Conservation (phyloP, 768 basidiomycete species). For the Scleroderma bovista region DNA sequence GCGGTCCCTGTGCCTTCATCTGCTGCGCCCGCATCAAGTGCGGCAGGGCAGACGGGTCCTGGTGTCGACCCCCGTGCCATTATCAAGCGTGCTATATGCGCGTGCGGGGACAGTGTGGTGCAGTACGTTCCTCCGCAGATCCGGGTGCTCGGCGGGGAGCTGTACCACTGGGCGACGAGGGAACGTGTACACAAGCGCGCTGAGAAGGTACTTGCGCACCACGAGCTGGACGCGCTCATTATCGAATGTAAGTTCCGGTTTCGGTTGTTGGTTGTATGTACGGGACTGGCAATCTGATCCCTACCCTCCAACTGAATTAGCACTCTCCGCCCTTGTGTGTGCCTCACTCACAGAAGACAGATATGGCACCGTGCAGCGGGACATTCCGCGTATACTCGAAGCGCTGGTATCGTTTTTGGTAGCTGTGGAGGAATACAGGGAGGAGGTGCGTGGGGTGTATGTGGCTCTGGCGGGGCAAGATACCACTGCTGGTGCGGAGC, state of each 20-base stretch:
- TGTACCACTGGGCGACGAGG: slow-evolving; percentile 50
- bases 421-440: slow-evolving; percentile 61
- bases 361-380: slow-evolving; percentile 80
- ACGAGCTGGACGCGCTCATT: slow-evolving; percentile 56
- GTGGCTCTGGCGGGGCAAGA: too few species aligned
- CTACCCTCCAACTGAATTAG: slow-evolving; percentile 28
- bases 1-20: background rate
- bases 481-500: too few species aligned
- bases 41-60: background rate
- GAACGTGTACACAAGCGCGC: slow-evolving; percentile 49
- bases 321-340: slow-evolving; percentile 59
- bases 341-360: slow-evolving; percentile 75
- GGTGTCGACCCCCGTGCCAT: background rate
- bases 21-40: slow-evolving; percentile 8
- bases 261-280: background rate
- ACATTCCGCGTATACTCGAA: slow-evolving; percentile 78
- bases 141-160: slow-evolving; percentile 17
- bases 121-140: slow-evolving; percentile 29
- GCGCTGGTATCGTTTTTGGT: slow-evolving; percentile 62
- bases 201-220: slow-evolving; percentile 51
- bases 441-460: slow-evolving; percentile 42
- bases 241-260: slow-evolving; percentile 45
- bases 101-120: slow-evolving; percentile 4
- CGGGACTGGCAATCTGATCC: background rate
- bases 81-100: slow-evolving; percentile 1